Evolutionary conservation across 306 rosid species (phyloP).

Genomic region (Canavalia ensiformis): DNA sequence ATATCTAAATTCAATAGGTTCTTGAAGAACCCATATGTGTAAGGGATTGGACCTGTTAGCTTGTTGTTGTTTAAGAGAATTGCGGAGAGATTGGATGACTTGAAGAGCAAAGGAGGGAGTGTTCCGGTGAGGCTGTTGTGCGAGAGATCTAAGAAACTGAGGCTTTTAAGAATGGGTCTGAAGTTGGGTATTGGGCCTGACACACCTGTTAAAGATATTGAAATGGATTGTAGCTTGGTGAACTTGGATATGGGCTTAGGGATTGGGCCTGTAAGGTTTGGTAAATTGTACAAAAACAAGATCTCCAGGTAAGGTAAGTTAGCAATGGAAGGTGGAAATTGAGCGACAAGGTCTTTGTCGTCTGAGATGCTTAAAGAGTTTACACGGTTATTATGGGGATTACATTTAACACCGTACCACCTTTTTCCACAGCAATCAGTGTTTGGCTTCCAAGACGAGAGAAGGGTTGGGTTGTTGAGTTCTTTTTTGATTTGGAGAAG

Average conservation of each 20-base stretch:
- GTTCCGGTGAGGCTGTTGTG: constrained; percentile 3
- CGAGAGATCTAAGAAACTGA: background rate
- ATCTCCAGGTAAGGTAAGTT: constrained; percentile 57
- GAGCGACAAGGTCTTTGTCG: constrained; percentile 40
- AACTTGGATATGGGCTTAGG: background rate
- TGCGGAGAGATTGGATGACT: constrained; percentile 22
- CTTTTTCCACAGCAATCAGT: constrained; percentile 53
- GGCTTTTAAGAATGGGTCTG: background rate
- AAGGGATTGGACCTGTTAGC: constrained; percentile 56
- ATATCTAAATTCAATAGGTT: constrained; percentile 25
- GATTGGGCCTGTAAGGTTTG: constrained; percentile 51
- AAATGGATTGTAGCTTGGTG: background rate
- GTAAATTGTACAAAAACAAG: constrained; percentile 50
- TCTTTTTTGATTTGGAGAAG: constrained; percentile 65
- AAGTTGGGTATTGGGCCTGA: constrained; percentile 15
- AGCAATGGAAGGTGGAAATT: constrained; percentile 62
- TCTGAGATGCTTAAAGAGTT: constrained; percentile 45
- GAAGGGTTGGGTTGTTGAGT: constrained; percentile 57
- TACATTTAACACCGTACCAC: constrained; percentile 58
- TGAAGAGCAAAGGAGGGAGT: constrained; percentile 29
- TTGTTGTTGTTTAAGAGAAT: constrained; percentile 53
- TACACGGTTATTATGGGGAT: constrained; percentile 52
- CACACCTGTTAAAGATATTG: background rate
- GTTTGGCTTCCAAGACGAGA: constrained; percentile 61
- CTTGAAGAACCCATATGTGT: constrained; percentile 47